Evolutionary conservation across 345 rosid species (phyloP), one percentile per base, ranked within the genome.

Genomic region (Populus deltoides): DNA sequence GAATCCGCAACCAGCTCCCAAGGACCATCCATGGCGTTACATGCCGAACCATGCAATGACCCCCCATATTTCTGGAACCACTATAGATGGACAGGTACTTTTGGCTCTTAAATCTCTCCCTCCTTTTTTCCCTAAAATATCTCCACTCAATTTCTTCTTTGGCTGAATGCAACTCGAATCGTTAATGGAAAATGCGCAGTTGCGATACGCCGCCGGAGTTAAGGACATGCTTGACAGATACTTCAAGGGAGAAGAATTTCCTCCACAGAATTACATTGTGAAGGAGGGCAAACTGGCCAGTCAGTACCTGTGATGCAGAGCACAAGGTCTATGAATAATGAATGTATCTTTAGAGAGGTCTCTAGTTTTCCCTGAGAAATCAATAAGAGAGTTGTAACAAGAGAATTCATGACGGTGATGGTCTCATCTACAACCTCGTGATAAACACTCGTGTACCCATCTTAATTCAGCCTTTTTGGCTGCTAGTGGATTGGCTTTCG

Each of bases 31-130:
- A 29, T 95, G 99, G 99, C 95, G 99, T 31, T 91, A 91, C 86
- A 95, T 95, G 98, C 97, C 98, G 53, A 92, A 95, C 86, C 99
- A 95, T 5, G 98, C 98, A 35, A 95, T 95, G 99, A 95, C 98
- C 5, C 99, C 98, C 79, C 98, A 95, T 86, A 85, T 93, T 72
- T 95, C 99, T 27, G 99, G 99, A 59, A 95, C 98, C 81, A 93
- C 99, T 77, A 93, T 95, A 20, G 99, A 95, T 83, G 98, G 82
- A 39, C 99, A 93, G 90, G 99, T 94, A 82, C 45, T 3, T 9
- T 55, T 31, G 16, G 6, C 24, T 61, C 25, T 38, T 27, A 25
- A 66, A 69, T 6, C 55, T 8, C 45, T 66, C 36, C 36, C 7
- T 9, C 18, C 8, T 4, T 11, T 43, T 75, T 51, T 13, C 38